These are phyloP conservation scores for Silene coronaria DNA, from an alignment of 179 eudicot species.

Conservation along the genomic window DNA sequence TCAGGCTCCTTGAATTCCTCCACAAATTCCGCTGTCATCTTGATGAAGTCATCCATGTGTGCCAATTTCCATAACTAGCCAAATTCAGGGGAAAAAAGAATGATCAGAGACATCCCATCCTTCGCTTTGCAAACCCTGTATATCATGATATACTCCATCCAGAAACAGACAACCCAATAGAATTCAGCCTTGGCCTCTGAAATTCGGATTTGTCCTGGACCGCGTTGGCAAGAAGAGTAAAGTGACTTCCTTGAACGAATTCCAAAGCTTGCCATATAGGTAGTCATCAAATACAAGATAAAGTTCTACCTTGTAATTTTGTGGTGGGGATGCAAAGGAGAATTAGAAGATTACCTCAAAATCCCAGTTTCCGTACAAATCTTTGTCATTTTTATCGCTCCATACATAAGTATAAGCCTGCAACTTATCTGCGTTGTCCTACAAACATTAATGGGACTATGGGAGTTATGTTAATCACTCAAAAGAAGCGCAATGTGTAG, in stretches of 20 bases:
- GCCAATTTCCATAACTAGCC: slow-evolving; percentile 59
- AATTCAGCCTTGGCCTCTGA: neutral
- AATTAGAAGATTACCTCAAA: slow-evolving; percentile 49
- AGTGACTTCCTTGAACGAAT: neutral
- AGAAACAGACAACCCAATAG: too few relatives aligned
- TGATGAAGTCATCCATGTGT: slow-evolving; percentile 59
- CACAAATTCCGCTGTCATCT: slow-evolving; percentile 57
- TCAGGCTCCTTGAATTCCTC: slow-evolving; percentile 60
- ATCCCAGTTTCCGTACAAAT: slow-evolving; percentile 77
- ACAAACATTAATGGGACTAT: slow-evolving; percentile 19
- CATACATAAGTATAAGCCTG: slow-evolving; percentile 68
- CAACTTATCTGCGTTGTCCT: slow-evolving; percentile 58
- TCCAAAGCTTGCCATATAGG: neutral
- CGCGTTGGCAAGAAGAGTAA: neutral
- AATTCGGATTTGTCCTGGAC: neutral
- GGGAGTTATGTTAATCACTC: neutral
- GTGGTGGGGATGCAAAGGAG: neutral
- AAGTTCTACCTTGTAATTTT: neutral
- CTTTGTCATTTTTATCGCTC: slow-evolving; percentile 56
- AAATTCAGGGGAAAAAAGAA: neutral
- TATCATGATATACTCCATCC: too few relatives aligned
- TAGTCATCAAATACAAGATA: neutral
- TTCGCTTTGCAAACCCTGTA: neutral
- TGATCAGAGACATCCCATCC: neutral
- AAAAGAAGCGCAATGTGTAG: neutral